Base-by-base conservation (phyloP, 2,329 filamentous ascomycete genomes). In the Chaetothyriales sp. region DNA sequence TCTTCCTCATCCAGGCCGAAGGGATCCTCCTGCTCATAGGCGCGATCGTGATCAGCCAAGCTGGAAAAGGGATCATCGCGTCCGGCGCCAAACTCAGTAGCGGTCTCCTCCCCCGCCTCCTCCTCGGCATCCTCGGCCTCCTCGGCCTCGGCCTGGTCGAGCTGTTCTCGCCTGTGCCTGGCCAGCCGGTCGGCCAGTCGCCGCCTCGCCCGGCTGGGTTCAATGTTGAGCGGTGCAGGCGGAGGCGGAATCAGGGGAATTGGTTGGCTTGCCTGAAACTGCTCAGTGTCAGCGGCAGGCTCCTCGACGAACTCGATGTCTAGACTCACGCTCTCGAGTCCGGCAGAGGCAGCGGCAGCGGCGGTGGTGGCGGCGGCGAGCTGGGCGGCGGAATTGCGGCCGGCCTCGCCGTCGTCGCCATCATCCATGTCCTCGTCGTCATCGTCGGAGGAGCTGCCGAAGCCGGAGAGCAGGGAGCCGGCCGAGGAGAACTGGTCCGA, bases 341-440 rank as follows among this genome's bases (percentile, higher is more conserved):
- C 75, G 60, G 55, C 48, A 49, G 52, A 56, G 15, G 54, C 52
- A 51, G 58, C 56, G 53, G 59, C 52, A 47, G 56, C 49, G 18
- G 57, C 50, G 10, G n/a, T n/a, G n/a, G n/a, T n/a, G n/a, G n/a
- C 52, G 47, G 56, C 49, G 18, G 57, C 50, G 10, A 54, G 53
- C 50, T 58, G 56, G 43, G 51, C 45, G 18, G 51, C 45, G 18
- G 51, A 52, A 18, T 54, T 50, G 43, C 58, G 53, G 19, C 44
- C 46, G 37, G 55, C 49, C 37, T 59, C 55, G 13, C 56, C 59
- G 45, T 56, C 59, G 29, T 57, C 57, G 51, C 46, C 55, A 33
- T 87, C 86, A 55, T 94, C 87, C 70, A 88, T 85, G 57, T 95
- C 90, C 61, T 95, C 90, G 58, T 97, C 92, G 59, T 97, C 92